Evolutionary conservation across 1,284 basidiomycete species (phyloP), one percentile per base, ranked within the genome.

Genomic region (Tilletia indica): DNA sequence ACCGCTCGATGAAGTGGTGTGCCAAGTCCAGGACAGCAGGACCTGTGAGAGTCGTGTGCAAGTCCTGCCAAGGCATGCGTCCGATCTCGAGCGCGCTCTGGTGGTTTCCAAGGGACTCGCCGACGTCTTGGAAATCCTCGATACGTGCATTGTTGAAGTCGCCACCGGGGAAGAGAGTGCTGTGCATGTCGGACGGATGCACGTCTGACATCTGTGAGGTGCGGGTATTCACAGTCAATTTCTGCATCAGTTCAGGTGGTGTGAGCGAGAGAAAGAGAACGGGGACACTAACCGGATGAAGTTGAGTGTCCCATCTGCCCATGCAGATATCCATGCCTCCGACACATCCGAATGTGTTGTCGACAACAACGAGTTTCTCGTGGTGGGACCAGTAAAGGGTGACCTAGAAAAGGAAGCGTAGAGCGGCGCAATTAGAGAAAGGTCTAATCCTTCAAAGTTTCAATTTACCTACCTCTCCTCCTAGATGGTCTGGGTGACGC

Each of bases 251-350:
- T 45, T 45, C 42, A 45, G 3, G 42, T 45, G 14, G 42, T 9
- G 14, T 45, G 6, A 14, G 42, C 6, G 42, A 45, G 42, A 14
- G 42, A 14, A 9, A 45, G 42, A 45, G 14, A 31, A 31, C 25
- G 93, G 81, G 97, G 94, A 19, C 34, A 54, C 45, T 74, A 8
- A 75, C 47, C 2, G 74, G 72, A 49, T 75, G 74, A 9, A 19
- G n/a, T 34, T 74, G 74, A 21, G 74, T 74, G 85, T 97, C 95
- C 94, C 94, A 98, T 45, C 95, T 90, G 5, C 95, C 95, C 79
- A 94, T 95, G 86, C 94, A 97, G 21, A 95, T 88, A 82, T 97
- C 94, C 21, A 96, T 88, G 31, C 93, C 93, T 36, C 94, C 92
- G 71, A 93, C 89, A 45, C 73, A 78, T 89, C 76, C 78, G 34